phyloP scores from a whole-genome alignment of 2,329 filamentous ascomycete genomes.

The Botrytis deweyae region DNA sequence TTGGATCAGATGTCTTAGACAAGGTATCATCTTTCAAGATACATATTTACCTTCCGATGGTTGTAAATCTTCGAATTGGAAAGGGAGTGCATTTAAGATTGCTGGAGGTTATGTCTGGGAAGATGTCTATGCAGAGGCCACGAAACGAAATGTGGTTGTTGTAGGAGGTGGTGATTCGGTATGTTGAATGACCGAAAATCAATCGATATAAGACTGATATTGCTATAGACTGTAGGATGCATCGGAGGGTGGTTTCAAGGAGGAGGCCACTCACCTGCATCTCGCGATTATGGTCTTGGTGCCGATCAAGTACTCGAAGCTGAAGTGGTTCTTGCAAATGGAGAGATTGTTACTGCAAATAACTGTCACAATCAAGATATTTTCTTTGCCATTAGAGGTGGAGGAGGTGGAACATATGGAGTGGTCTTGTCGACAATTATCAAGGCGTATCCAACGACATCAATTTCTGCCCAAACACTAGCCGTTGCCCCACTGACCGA shows the following conservation, averaged over 20 bases:
- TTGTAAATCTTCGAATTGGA: constrained; percentile 38
- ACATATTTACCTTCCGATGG: constrained; percentile 28
- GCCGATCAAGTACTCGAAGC: constrained; percentile 47
- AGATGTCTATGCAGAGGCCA: constrained; percentile 40
- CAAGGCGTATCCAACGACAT: constrained; percentile 43
- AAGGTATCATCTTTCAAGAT: constrained; percentile 29
- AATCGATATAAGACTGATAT: constrained; percentile 27
- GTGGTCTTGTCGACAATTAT: constrained; percentile 44
- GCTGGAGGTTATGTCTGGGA: constrained; percentile 41
- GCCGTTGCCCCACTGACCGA: constrained; percentile 31
- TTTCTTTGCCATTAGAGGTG: constrained; percentile 42
- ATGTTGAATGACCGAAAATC: not conserved
- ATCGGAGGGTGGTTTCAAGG: constrained; percentile 43
- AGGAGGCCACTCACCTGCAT: constrained; percentile 45
- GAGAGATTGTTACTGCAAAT: constrained; percentile 36
- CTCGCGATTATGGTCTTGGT: constrained; percentile 44
- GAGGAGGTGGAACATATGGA: constrained; percentile 40
- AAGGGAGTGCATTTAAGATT: constrained; percentile 41
- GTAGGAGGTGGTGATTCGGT: constrained; percentile 40
- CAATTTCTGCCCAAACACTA: constrained; percentile 33
- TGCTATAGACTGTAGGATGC: constrained; percentile 39
- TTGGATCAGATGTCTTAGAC: constrained; percentile 51
- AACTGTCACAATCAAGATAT: constrained; percentile 35
- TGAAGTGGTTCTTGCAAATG: constrained; percentile 24
- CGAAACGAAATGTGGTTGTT: constrained; percentile 39